These are phyloP conservation scores for Monosporascus sp. DNA, from an alignment of 2,329 filamentous ascomycete species.

Conservation along the genomic window DNA sequence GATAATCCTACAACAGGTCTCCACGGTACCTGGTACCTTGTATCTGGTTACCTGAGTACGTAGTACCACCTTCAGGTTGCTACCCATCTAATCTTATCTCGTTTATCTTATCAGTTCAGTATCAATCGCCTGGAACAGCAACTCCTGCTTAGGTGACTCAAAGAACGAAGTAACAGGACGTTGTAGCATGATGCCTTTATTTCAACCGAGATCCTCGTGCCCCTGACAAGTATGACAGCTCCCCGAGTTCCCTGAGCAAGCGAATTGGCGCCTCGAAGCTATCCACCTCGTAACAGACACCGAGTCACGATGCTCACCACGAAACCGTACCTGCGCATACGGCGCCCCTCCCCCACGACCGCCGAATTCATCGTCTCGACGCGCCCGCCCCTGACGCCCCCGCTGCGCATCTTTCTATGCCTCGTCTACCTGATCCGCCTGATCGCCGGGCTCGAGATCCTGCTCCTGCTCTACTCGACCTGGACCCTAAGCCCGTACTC, in stretches of 20 bases:
- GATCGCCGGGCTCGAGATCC: conserved; percentile 33
- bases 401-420: conserved; percentile 41
- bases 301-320: conserved; percentile 54
- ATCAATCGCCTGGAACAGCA: no score
- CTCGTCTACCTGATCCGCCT: conserved; percentile 41
- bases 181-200: no score
- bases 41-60: neutral
- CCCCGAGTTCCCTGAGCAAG: no score
- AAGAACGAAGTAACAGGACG: no score
- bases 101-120: no score
- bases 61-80: neutral
- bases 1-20: neutral
- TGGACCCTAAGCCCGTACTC: conserved; percentile 30
- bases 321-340: conserved; percentile 54
- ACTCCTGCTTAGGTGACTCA: no score
- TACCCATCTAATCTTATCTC: no score
- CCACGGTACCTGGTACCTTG: neutral
- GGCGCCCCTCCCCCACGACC: conserved; percentile 79
- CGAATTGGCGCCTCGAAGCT: no score
- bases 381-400: conserved; percentile 49
- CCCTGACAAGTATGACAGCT: no score
- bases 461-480: conserved; percentile 47
- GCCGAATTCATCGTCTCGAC: conserved; percentile 90
- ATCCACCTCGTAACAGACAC: neutral
- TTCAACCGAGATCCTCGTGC: no score